Base-by-base conservation (phyloP, 352 stramenopile species). In the Pythium sukuiense region DNA sequence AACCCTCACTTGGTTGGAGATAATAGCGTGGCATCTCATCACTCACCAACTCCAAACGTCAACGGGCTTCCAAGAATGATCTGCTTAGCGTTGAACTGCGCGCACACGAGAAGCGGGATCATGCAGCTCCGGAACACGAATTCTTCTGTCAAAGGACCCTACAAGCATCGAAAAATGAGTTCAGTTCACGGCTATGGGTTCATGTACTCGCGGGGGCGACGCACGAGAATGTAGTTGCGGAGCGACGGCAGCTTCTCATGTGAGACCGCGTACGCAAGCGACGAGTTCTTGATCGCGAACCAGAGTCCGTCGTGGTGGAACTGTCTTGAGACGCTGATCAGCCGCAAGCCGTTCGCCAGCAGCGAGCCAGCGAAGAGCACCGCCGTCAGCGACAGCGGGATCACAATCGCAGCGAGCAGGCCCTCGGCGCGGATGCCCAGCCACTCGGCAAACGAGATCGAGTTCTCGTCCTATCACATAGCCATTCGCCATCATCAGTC, bases 61-160 rank as follows among this genome's bases (percentile, higher is more conserved):
- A 98, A 65, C 18, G 96, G 96, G 67, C 91, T 94, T 7, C 87
- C 79, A 20, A 95, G 68, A 26, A 96, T 73, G 67, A 96, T 96
- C 63, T 92, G 87, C 67, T 87, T 89, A 37, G 80, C 79, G 18
- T 84, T 88, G 50, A 89, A 89, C 37, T 92, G 59, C 0, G 87
- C 79, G 50, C 85, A 92, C 20, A 98, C 69, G 26, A 99, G 77
- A 24, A 97, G 78, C 26, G 92, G 88, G 16, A 98, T 76, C 80
- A 98, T 96, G 70, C 90, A 98, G 71, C 88, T 96, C 52, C 96
- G 90, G 69, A 98, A 99, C n/a, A 98, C 86, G 72, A 98, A 89
- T 76, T 99, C 96, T 76, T 99, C 96, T 0, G 91, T 96, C 48
- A 98, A 70, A 5, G 96, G 96, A 6, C 92, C 96, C 87, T 89